Evolutionary conservation across 805 yeast species (phyloP), one percentile per base, ranked within the genome.

Genomic region (Lipomyces chichibuensis): DNA sequence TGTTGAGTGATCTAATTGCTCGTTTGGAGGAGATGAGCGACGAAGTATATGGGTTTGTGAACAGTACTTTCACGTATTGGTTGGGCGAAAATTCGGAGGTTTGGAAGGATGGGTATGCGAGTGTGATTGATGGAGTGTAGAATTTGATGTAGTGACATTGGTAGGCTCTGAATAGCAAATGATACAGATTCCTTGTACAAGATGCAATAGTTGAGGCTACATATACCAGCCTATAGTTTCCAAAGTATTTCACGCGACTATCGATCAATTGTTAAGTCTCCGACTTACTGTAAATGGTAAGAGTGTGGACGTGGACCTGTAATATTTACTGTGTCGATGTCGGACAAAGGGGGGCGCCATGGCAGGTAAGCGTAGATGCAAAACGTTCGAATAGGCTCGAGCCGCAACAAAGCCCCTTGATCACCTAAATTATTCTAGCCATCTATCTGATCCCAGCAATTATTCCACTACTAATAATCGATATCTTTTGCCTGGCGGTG

Each of bases 1-100:
- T 92, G 33, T 77, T 95, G 56, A 96, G 91, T 65, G 96, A 91
- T 67, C 84, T 92, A 0, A 88, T 95, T 64, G 96, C 90, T 43
- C 87, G 87, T 65, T 79, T 95, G 67, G 78, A 80, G 43, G 78
- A 82, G 64, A 76, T 84, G 57, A 85, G 88, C 2, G 75, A 81
- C 1, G 83, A 84, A 27, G 20, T n/a, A 7, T 25, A 27, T 11
- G 94, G 93, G 14, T 89, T 86, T 75, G 75, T 78, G 65, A 78
- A 80, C 57, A 84, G 83, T 66, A 88, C 87, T 0, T 77, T 94
- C 43, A 82, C 88, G 0, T 93, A 89, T 76, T 79, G 84, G 4
- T 69, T 93, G 51, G 92, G 94, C 9, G 97, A 91, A 73, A 85
- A 86, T 65, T 97, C 92, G 75, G 88, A 85, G 46, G 81, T 93